Evolutionary conservation across 1,139 yeast genomes (phyloP), one percentile per base, ranked within the genome.

Genomic region (Geotrichum aggregatum): DNA sequence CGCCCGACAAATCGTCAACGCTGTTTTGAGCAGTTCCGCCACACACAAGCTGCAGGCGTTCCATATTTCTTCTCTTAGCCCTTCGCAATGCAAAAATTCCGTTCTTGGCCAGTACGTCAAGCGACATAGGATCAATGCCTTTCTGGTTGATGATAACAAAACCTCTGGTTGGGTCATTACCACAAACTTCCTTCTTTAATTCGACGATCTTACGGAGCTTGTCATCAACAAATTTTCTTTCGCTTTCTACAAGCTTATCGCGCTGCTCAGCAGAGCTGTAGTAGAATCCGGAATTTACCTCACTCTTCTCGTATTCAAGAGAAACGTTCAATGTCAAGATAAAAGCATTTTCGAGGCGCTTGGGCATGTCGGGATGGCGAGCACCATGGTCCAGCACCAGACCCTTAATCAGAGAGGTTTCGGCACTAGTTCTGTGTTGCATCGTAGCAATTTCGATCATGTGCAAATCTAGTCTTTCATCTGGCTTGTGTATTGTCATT

Each of bases 11-110:
- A 67, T 92, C 98, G 65, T 94, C 99, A 43, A 91, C 98, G n/a
- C 96, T 85, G 72, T 94, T 94, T 72, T 91, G 98, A 10, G 98
- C 98, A 67, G 86, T 94, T 62, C 98, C 99, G 28, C 98, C 98
- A 61, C 96, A 87, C 47, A 91, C 89, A 56, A 94, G 78, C 72
- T 94, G 99, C 65, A 94, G 78, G 68, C 99, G 83, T 73, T 94
- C 99, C 98, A 94, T 92, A 71, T 94, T 94, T 75, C 99, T 84
- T 76, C 99, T 82, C 76, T 94, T 94, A 45, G 99, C 99, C 68
- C 98, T 83, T 76, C 99, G 84, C 63, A 94, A 77, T 0, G 98
- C 98, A 62, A 92, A 76, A 61, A 94, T 92, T 60, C 87, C 88
- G 70, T 94, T 86, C 69, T 88, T 89, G 50, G 98, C 98, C 60